Base-by-base conservation (phyloP, 441 rosid genomes). In the Theobroma grandiflorum region DNA sequence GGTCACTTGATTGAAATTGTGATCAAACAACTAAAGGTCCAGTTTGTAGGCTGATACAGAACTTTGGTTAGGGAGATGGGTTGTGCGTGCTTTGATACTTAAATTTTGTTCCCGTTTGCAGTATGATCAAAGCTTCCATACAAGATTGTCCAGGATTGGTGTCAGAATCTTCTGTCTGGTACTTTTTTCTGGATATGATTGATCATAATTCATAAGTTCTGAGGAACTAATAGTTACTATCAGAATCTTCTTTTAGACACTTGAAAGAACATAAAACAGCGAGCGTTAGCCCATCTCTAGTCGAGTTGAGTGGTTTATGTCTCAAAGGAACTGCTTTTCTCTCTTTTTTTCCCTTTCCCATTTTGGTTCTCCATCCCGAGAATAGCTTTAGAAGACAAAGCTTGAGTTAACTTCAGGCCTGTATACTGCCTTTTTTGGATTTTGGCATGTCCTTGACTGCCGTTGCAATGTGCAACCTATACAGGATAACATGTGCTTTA, bases 401-500 rank as follows among this genome's bases (percentile, higher is more conserved):
- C 55, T 50, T 45, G 8, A 6, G 49, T 45, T 10, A 6, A 45
- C 49, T 45, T 8, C 10, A 45, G 49, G 49, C 1, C 49, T 45
- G 7, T 45, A 45, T 45, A 45, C 49, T 45, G 49, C 49, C 49
- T 45, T 7, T 45, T 6, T 7, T 45, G 7, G 49, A 45, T 8
- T 8, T 45, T 45, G 10, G 49, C 8, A 45, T 45, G 49, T 6
- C 9, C 49, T 45, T 45, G 49, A 45, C 49, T 45, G 47, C 49
- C 2, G 7, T 8, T 45, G 9, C 49, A 1, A 2, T 45, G 8
- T 45, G 49, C 49, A 45, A 45, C 14, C 37, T 22, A 26, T 16
- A 61, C 7, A 61, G 37, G 65, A 61, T 57, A n/a, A 57, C 57
- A 55, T 55, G 61, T 55, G 61, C 61, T 55, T 55, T n/a, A 55